phyloP scores from a whole-genome alignment of 2,329 filamentous ascomycete genomes.

The Bipolaris victoriae region DNA sequence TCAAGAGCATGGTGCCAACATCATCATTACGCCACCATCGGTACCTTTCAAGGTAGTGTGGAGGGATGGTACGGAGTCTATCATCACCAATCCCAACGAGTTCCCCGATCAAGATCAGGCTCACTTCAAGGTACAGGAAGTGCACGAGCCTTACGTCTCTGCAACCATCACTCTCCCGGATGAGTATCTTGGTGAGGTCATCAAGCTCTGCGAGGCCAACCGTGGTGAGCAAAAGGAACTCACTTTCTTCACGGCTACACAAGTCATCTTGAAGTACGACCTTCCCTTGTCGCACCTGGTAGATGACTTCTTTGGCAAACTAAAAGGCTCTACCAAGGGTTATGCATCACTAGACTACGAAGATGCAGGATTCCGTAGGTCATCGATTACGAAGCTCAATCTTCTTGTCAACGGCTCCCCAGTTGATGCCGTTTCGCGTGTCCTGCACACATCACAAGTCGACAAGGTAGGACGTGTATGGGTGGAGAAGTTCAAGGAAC shows the following conservation, averaged over 20 bases:
- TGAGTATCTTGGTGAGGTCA: constrained; percentile 91
- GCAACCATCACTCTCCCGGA: constrained; percentile 90
- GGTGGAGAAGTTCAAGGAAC: constrained; percentile 96
- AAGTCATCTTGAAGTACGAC: constrained; percentile 94
- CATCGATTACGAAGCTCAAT: constrained; percentile 85
- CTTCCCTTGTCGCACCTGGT: constrained; percentile 88
- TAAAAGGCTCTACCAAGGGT: constrained; percentile 92
- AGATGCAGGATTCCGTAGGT: constrained; percentile 84
- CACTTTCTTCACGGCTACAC: constrained; percentile 87
- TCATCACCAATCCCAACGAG: constrained; percentile 84
- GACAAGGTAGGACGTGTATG: constrained; percentile 82
- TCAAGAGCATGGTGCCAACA: constrained; percentile 90
- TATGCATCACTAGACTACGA: constrained; percentile 98
- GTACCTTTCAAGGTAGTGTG: constrained; percentile 89
- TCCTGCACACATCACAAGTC: constrained; percentile 82
- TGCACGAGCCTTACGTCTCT: constrained; percentile 77
- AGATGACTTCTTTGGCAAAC: constrained; percentile 95
- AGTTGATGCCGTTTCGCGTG: constrained; percentile 91
- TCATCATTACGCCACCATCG: constrained; percentile 95
- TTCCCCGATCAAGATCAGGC: constrained; percentile 78
- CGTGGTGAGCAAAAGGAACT: constrained; percentile 86
- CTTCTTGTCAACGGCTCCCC: constrained; percentile 91
- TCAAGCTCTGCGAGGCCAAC: constrained; percentile 90
- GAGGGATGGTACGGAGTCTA: constrained; percentile 74
- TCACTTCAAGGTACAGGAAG: constrained; percentile 61